Base-by-base conservation (phyloP, 768 basidiomycete genomes). In the Boletus patriciae region DNA sequence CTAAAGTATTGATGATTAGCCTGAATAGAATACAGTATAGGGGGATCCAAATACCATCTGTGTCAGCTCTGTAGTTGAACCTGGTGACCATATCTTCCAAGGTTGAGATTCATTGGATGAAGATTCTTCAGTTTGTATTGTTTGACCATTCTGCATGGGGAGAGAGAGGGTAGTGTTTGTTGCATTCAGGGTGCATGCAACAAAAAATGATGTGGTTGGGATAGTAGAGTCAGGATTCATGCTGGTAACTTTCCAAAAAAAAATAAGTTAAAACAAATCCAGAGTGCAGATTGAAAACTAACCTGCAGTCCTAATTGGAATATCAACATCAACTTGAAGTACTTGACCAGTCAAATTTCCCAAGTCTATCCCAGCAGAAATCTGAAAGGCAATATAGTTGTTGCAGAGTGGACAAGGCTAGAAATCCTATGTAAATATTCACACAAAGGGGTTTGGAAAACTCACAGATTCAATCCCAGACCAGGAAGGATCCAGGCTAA, bases 21-120 rank as follows among this genome's bases (percentile, higher is more conserved):
- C 6, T n/a, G 1, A 2, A 16, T 36, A 10, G 29, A 40, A 38
- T 19, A 15, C 5, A 29, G 29, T 48, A 2, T 13, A 50, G n/a
- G 23, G 12, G 19, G 6, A 25, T 38, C 15, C 6, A 23, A 50
- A 27, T 37, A 49, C 57, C n/a, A 27, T 5, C 12, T 33, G 41
- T 13, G 57, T 45, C 12, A 49, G 18, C 18, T 56, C 38, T 43
- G 54, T 50, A 2, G 11, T 52, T 19, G 16, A 11, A 31, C 42
- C 43, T 41, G 54, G 46, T 46, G 48, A 50, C 58, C 58, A 62
- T 19, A 56, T 29, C 1, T 19, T 41, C 58, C 58, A 60, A 9
- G 51, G 3, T 13, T 7, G 37, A 46, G 12, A 1, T 33, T 36
- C 15, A 31, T 31, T 10, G 10, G 29, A 31, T 31, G 29, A 31